These are phyloP conservation scores for Fusarium devonianum DNA, from an alignment of 2,329 filamentous ascomycete species.

Conservation along the genomic window DNA sequence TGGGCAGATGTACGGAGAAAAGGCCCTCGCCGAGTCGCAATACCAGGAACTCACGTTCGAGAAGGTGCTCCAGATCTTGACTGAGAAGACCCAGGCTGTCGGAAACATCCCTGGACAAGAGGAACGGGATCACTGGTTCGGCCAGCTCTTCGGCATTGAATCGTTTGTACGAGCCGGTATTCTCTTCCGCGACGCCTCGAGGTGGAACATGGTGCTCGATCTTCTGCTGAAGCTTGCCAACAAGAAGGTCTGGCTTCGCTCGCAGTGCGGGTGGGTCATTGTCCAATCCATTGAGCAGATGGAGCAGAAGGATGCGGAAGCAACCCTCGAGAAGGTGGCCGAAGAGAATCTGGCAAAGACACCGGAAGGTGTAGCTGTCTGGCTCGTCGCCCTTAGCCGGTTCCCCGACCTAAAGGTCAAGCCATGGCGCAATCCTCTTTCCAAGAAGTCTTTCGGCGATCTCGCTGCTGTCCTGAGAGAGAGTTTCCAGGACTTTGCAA, in stretches of 20 bases:
- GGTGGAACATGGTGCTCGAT: conserved; percentile 74
- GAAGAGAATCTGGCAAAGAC: conserved; percentile 76
- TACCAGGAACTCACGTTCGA: conserved; percentile 65
- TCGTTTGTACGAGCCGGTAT: conserved; percentile 82
- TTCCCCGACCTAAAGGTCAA: conserved; percentile 71
- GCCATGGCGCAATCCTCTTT: conserved; percentile 81
- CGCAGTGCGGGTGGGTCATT: conserved; percentile 85
- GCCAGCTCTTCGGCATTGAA: conserved; percentile 85
- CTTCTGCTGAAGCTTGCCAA: conserved; percentile 76
- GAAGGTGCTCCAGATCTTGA: conserved; percentile 59
- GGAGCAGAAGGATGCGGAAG: conserved; percentile 63
- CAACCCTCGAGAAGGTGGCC: conserved; percentile 68
- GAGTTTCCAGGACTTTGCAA: conserved; percentile 62
- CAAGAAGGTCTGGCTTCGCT: conserved; percentile 87
- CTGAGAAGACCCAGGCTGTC: conserved; percentile 62
- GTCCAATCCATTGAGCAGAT: conserved; percentile 74
- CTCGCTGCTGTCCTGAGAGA: conserved; percentile 84
- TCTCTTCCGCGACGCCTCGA: conserved; percentile 66
- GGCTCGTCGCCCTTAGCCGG: conserved; percentile 72
- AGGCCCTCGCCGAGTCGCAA: conserved; percentile 53
- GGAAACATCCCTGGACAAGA: conserved; percentile 72
- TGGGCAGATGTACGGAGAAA: conserved; percentile 69
- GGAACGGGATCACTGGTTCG: conserved; percentile 84
- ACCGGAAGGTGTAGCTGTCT: conserved; percentile 88
- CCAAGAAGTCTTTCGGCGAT: conserved; percentile 69